Evolutionary conservation across 1,139 yeast genomes (phyloP).

Genomic region (Kurtzmaniella quercitrusa): DNA sequence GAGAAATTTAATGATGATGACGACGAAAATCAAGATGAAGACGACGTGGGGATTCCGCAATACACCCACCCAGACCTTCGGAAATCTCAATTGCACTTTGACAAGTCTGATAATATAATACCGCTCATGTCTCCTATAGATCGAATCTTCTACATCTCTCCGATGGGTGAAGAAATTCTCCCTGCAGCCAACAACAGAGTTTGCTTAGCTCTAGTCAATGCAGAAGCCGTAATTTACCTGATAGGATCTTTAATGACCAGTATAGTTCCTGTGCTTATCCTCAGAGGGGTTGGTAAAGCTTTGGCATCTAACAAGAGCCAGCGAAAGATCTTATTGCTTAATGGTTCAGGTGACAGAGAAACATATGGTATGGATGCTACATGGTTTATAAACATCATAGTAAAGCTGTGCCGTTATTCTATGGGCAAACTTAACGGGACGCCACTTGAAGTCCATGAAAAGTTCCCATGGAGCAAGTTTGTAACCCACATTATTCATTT

Average conservation of each 20-base stretch:
- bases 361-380: constrained; percentile 62
- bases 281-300: constrained; percentile 70
- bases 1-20: constrained; percentile 14
- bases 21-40: constrained; percentile 44
- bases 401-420: constrained; percentile 45
- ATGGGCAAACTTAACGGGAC: constrained; percentile 10
- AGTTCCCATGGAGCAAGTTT: constrained; percentile 33
- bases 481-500: constrained; percentile 58
- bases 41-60: constrained; percentile 61
- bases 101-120: constrained; percentile 46
- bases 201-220: constrained; percentile 42
- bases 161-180: constrained; percentile 82
- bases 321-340: constrained; percentile 55
- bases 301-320: constrained; percentile 34
- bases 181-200: constrained; percentile 74
- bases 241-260: constrained; percentile 90
- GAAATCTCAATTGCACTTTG: constrained; percentile 69
- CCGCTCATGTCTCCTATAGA: constrained; percentile 75
- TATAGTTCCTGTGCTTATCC: constrained; percentile 68
- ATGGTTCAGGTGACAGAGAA: constrained; percentile 75
- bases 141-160: constrained; percentile 75
- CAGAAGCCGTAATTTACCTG: constrained; percentile 65
- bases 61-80: constrained; percentile 78
- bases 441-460: constrained; percentile 7
- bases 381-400: constrained; percentile 53